Evolutionary conservation across 805 yeast species (phyloP), one percentile per base, ranked within the genome.

Genomic region (Starmerella sp.): DNA sequence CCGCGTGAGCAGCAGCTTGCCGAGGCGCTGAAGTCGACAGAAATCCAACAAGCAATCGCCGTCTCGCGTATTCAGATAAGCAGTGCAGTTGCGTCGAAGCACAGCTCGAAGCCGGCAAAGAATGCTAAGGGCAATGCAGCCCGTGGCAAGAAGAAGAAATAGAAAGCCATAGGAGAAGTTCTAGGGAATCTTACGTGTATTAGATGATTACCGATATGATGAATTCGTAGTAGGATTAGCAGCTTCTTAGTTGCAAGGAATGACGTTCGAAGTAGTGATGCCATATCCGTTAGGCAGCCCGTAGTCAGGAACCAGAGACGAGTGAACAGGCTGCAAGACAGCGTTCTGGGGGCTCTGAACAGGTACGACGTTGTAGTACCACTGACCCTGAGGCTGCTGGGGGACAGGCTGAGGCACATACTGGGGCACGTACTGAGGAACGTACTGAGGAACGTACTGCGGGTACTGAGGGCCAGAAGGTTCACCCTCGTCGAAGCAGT

Each of bases 21-120:
- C 10, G 55, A 43, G 8, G 62, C 57, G 3, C 43, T 59, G 2
- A 41, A 49, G 22, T 53, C 56, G 5, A 57, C 53, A 2, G 62
- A 57, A 15, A 50, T 57, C 5, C 62, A 59, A 41, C 61, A 59
- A 15, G 32, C 56, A 7, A 59, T 59, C 32, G 55, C 61, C 1
- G 60, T 59, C 2, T 53, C 61, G 29, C 54, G 54, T 1, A 48
- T 59, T 6, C 58, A 54, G 34, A 34, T 42, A 17, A 17, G 51
- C n/a, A 48, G 43, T 13, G 42, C 39, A 4, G 51, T 10, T 4
- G 37, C 36, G 17, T 31, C 55, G 13, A 44, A 53, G 31, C 17
- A 36, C 7, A 51, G 44, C 5, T 45, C 50, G 10, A 47, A 37
- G 28, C 14, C 37, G 32, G 34, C 51, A 15, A 17, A n/a, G 37